Base-by-base conservation (phyloP, 768 basidiomycete species). In the Wakefieldia striispora region DNA sequence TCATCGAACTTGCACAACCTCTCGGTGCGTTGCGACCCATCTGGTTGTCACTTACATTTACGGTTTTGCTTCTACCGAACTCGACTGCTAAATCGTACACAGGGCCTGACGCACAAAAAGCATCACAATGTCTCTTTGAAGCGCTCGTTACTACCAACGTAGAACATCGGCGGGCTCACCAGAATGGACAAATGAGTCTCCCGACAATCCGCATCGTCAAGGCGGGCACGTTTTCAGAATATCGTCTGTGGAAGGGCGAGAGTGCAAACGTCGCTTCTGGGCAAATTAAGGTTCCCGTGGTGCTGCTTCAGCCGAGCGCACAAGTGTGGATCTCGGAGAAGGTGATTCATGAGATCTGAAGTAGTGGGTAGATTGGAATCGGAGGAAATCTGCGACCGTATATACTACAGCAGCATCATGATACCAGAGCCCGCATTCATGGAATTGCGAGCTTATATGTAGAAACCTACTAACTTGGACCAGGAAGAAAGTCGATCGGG, bases 191-290 rank as follows among this genome's bases (percentile, higher is more conserved):
- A 13, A 42, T 50, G 1, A 24, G 50, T 8, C 38, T 54, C 8
- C 64, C 61, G 2, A 63, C 59, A 26, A 49, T 66, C 42, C 56
- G 61, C 7, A 44, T 63, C 6, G 48, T 66, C 4, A 48, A 56
- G 19, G 19, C 45, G 1, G 57, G 64, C 9, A 61, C 59, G 4
- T 65, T 63, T 10, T 31, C 43, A 7, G 61, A 52, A 3, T 66
- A 53, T 21, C 54, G 59, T 46, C 43, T 17, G 29, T 55, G 49
- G 53, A 55, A 43, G 40, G 40, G 39, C n/a, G 23, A 45, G 35
- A 40, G 5, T 1, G 33, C 9, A 1, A 56, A 54, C 4, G 6
- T 53, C 2, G 29, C 16, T 8, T 34, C 29, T 4, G 47, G 40
- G 11, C 54, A 56, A 40, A 45, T 58, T 24, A 65, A 65, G 12